phyloP scores from a whole-genome alignment of 2,329 filamentous ascomycete species.

The Leptosphaerulina australis region DNA sequence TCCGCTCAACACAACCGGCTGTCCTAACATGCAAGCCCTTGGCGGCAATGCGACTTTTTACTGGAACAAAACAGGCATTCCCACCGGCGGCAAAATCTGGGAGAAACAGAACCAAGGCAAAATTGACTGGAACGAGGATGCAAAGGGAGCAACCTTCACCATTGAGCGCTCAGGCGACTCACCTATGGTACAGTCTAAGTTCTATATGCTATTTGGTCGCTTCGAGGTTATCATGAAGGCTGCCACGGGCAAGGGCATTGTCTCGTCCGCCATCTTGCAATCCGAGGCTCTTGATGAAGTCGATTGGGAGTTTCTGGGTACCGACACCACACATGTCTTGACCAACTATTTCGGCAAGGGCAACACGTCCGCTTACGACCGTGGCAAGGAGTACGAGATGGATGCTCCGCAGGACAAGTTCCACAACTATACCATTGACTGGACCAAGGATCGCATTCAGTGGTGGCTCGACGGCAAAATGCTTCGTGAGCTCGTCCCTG shows the following conservation, averaged over 20 bases:
- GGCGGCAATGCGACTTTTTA: conserved; percentile 61
- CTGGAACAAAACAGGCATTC: conserved; percentile 59
- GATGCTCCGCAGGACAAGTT: conserved; percentile 41
- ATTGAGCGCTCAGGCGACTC: conserved; percentile 74
- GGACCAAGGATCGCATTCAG: conserved; percentile 66
- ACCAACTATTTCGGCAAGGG: conserved; percentile 64
- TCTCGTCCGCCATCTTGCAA: conserved; percentile 58
- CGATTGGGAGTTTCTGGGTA: conserved; percentile 57
- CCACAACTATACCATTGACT: conserved; percentile 62
- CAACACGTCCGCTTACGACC: conserved; percentile 59
- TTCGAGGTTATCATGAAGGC: conserved; percentile 57
- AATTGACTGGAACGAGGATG: conserved; percentile 62
- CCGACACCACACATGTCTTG: conserved; percentile 50
- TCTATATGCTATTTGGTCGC: conserved; percentile 62
- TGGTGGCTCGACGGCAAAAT: conserved; percentile 69
- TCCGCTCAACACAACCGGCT: conserved; percentile 70
- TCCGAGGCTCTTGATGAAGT: conserved; percentile 61
- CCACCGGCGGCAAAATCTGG: conserved; percentile 59
- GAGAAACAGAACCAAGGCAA: conserved; percentile 68
- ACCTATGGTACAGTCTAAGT: conserved; percentile 72
- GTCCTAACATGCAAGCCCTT: conserved; percentile 73
- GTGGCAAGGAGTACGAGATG: conserved; percentile 47
- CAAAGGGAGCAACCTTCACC: conserved; percentile 71
- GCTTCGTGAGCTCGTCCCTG: conserved; percentile 66
- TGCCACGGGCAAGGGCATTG: conserved; percentile 56